A percentile compares a stretch with the other conserved stretches of the same genome.
These are phyloP conservation scores for Boletus calvinii DNA, from an alignment of 1,284 basidiomycete genomes.

Conservation along the genomic window DNA sequence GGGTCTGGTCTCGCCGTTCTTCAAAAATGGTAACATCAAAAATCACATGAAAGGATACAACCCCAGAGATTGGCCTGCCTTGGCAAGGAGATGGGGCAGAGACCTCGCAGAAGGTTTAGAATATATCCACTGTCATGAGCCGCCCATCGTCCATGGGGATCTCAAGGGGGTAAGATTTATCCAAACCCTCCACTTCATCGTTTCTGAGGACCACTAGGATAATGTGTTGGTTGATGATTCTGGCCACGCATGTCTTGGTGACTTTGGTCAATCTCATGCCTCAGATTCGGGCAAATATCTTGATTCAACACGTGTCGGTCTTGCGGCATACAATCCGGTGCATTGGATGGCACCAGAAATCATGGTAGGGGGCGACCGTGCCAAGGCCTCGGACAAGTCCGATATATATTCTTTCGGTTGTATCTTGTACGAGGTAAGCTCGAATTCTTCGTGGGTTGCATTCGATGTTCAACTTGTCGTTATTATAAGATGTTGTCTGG, in stretches of 20 bases:
- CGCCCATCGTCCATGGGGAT: conserved; percentile 39
- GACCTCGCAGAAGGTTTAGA: conserved; percentile 35
- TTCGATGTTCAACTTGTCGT: conserved; percentile 1
- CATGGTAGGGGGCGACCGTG: conserved; percentile 8
- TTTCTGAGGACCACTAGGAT: conserved; percentile 24
- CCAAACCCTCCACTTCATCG: background rate
- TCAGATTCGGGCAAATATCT: conserved; percentile 27
- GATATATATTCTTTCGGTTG: conserved; percentile 34
- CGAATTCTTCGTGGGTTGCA: background rate
- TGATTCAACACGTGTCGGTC: conserved; percentile 28
- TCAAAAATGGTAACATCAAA: conserved; percentile 36
- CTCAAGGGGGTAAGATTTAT: conserved; percentile 36
- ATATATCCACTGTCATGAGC: conserved; percentile 35
- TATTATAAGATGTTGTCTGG: conserved; percentile 27
- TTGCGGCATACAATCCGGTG: conserved; percentile 13
- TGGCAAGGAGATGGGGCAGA: conserved; percentile 26
- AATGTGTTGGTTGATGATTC: conserved; percentile 34
- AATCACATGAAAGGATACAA: conserved; percentile 23
- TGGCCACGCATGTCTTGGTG: conserved; percentile 33
- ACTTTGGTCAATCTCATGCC: conserved; percentile 37
- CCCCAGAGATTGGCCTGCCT: conserved; percentile 18
- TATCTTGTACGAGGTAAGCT: conserved; percentile 32
- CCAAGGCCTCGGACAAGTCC: conserved; percentile 19
- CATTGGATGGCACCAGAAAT: conserved; percentile 34
- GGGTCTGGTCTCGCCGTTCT: conserved; percentile 40